phyloP scores from a whole-genome alignment of 768 basidiomycete genomes.

The Suillus spraguei region DNA sequence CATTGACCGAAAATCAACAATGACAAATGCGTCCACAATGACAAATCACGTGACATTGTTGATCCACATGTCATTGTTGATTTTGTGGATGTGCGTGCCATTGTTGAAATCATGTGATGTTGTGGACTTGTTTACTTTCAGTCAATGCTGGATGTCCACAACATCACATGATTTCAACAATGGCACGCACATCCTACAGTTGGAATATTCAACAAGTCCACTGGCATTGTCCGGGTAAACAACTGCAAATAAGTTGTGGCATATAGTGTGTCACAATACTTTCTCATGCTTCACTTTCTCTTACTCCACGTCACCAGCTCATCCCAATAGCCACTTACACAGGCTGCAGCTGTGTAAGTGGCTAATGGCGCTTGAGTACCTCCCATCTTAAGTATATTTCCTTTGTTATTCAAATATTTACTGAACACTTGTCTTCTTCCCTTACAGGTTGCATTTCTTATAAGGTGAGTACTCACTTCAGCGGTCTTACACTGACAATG shows the following conservation, averaged over 20 bases:
- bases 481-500: too few species aligned
- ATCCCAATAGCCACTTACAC: slow-evolving; percentile 2
- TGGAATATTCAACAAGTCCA: not conserved
- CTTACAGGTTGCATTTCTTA: too few species aligned
- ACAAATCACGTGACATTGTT: too few species aligned
- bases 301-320: not conserved
- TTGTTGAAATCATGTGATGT: too few species aligned
- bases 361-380: not conserved
- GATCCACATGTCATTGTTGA: too few species aligned
- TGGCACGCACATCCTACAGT: too few species aligned
- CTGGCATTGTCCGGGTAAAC: not conserved
- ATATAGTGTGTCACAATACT: not conserved
- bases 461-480: too few species aligned
- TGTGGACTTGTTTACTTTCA: too few species aligned
- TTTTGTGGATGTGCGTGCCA: too few species aligned
- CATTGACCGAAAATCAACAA: too few species aligned
- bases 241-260: not conserved
- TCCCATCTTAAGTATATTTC: not conserved
- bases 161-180: not conserved
- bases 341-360: not conserved
- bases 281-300: not conserved
- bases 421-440: not conserved
- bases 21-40: too few species aligned
- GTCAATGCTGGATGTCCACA: not conserved
- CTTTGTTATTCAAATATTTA: not conserved